A percentile compares a stretch with the other conserved stretches of the same genome.
phyloP scores from a whole-genome alignment of 1,284 basidiomycete species.

The Sanghuangporus weigelae region DNA sequence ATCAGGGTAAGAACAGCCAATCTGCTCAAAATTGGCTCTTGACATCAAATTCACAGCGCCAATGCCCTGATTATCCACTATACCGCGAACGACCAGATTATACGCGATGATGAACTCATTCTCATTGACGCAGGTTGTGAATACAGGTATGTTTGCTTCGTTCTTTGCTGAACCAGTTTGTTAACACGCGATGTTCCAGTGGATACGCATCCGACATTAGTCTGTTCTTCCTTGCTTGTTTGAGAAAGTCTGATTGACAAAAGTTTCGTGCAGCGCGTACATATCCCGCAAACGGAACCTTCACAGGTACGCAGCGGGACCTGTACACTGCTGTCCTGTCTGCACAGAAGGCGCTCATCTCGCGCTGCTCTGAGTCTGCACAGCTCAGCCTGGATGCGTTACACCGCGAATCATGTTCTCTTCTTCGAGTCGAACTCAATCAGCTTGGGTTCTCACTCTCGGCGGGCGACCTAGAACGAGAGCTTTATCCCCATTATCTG shows the following conservation, averaged over 20 bases:
- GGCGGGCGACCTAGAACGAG: constrained; percentile 64
- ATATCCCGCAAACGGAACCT: constrained; percentile 80
- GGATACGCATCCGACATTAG: constrained; percentile 97
- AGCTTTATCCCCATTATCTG: constrained; percentile 83
- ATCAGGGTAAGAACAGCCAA: constrained; percentile 58
- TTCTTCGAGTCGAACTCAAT: constrained; percentile 70
- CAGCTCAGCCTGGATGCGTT: constrained; percentile 68
- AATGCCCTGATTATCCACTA: constrained; percentile 92
- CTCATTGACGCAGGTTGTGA: constrained; percentile 90
- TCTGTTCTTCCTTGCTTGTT: constrained; percentile 30
- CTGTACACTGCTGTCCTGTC: constrained; percentile 84
- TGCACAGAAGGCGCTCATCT: constrained; percentile 67
- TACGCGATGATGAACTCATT: constrained; percentile 72
- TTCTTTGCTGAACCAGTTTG: background rate
- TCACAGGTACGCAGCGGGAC: constrained; percentile 78
- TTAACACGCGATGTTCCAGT: constrained; percentile 35
- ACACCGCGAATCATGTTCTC: constrained; percentile 70
- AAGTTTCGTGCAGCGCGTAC: constrained; percentile 61
- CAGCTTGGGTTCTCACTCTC: constrained; percentile 77
- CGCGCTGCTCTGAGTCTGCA: constrained; percentile 52
- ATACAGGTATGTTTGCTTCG: constrained; percentile 55
- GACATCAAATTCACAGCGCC: constrained; percentile 39
- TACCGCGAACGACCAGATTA: constrained; percentile 79
- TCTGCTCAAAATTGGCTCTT: constrained; percentile 17
- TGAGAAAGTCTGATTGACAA: constrained; percentile 14